A percentile compares a stretch with the other conserved stretches of the same genome.
Evolutionary conservation across 2,329 filamentous ascomycete genomes (phyloP).

Genomic region (Proliferodiscus dingleyae): DNA sequence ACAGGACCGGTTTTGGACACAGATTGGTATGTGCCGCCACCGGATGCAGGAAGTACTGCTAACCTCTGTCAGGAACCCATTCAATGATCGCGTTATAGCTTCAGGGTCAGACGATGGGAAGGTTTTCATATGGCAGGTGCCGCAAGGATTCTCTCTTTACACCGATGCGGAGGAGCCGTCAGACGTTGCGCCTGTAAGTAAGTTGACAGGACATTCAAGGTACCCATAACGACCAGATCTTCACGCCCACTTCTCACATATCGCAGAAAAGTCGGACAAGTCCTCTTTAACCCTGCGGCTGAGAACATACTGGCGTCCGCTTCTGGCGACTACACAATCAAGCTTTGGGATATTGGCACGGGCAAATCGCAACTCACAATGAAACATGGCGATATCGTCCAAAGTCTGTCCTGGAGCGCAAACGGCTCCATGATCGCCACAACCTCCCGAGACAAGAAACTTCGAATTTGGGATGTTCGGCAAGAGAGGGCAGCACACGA

Average conservation of each 20-base stretch:
- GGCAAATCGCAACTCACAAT: constrained; percentile 70
- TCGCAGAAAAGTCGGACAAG: constrained; percentile 88
- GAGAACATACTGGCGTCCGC: constrained; percentile 93
- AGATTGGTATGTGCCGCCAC: constrained; percentile 66
- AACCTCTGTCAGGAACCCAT: constrained; percentile 67
- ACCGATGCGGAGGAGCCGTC: constrained; percentile 78
- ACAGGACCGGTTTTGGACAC: constrained; percentile 94
- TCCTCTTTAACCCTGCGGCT: constrained; percentile 94
- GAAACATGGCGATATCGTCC: constrained; percentile 86
- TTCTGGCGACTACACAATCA: constrained; percentile 91
- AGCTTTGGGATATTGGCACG: constrained; percentile 88
- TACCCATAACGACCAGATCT: constrained; percentile 33
- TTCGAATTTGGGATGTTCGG: constrained; percentile 94
- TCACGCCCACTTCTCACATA: constrained; percentile 22
- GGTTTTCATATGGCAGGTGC: constrained; percentile 95
- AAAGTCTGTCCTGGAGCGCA: constrained; percentile 93
- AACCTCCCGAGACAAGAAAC: constrained; percentile 95
- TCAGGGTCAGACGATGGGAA: constrained; percentile 96
- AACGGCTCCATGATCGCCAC: constrained; percentile 82
- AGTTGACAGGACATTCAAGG: constrained; percentile 83
- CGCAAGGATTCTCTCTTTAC: constrained; percentile 77
- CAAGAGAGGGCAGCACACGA: constrained; percentile 87
- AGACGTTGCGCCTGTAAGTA: constrained; percentile 76
- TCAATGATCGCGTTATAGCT: constrained; percentile 88
- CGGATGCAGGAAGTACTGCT: constrained; percentile 13